phyloP scores from a whole-genome alignment of 805 yeast genomes.

The Pichia scutulata region DNA sequence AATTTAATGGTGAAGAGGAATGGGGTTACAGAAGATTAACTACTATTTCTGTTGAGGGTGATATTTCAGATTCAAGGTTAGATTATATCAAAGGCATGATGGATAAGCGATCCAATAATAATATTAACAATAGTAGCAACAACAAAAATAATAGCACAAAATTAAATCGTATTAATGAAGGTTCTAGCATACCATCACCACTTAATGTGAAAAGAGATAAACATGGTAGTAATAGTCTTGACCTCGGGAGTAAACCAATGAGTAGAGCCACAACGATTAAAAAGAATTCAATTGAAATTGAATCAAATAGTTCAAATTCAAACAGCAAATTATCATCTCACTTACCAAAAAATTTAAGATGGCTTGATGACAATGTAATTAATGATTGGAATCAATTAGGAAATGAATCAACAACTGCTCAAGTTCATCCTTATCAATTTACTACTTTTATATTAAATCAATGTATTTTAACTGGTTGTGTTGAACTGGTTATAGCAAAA shows the following conservation, averaged over 20 bases:
- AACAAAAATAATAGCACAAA: background rate
- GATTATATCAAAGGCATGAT: slow-evolving; percentile 3
- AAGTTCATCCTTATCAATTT: slow-evolving; percentile 91
- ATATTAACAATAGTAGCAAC: background rate
- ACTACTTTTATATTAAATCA: slow-evolving; percentile 76
- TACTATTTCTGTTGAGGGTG: slow-evolving; percentile 84
- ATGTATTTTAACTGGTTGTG: slow-evolving; percentile 74
- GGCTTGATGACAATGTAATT: slow-evolving; percentile 65
- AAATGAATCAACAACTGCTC: slow-evolving; percentile 84
- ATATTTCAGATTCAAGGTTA: slow-evolving; percentile 33
- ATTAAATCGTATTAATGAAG: background rate
- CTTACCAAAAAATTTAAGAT: slow-evolving; percentile 61
- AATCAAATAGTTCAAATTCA: slow-evolving; percentile 15
- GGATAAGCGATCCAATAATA: background rate
- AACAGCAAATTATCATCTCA: slow-evolving; percentile 12
- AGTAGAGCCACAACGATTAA: slow-evolving; percentile 26
- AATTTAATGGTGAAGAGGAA: slow-evolving; percentile 71
- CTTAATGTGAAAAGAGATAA: slow-evolving; percentile 1
- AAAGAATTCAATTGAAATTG: slow-evolving; percentile 30
- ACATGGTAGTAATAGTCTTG: background rate
- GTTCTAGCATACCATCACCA: background rate
- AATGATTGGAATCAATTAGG: slow-evolving; percentile 75
- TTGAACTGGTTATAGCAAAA: slow-evolving; percentile 80
- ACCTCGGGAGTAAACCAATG: slow-evolving; percentile 17
- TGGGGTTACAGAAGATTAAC: slow-evolving; percentile 93